These are phyloP conservation scores for Parathielavia appendiculata DNA, from an alignment of 495 filamentous ascomycete species.

Conservation along the genomic window DNA sequence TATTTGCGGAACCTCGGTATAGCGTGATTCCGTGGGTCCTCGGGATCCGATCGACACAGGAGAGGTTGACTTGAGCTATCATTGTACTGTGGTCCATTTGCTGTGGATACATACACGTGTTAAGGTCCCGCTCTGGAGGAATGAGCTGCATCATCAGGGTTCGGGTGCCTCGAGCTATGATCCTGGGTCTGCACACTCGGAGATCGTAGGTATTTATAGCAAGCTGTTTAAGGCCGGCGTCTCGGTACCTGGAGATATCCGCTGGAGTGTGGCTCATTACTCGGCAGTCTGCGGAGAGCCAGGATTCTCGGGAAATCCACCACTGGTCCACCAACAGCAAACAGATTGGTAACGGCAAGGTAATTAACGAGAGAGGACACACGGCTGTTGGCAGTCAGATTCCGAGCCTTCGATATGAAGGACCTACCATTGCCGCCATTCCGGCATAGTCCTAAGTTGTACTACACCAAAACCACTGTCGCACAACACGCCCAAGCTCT, in stretches of 20 bases:
- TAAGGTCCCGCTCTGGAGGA: neutral
- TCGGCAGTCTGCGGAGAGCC: neutral
- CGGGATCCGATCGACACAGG: neutral
- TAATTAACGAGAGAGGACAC: neutral
- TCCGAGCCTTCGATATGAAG: neutral
- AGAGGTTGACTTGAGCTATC: neutral
- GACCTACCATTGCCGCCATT: neutral
- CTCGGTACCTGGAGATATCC: neutral
- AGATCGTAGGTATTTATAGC: neutral
- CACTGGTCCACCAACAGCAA: neutral
- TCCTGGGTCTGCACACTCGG: neutral
- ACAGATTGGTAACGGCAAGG: neutral
- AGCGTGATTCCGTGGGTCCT: too few relatives aligned
- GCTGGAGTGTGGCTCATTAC: neutral
- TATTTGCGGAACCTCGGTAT: too few relatives aligned
- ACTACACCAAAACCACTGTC: neutral
- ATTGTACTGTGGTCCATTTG: neutral
- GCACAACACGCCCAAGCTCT: conserved; percentile 2
- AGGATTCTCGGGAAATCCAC: neutral
- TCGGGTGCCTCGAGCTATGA: neutral
- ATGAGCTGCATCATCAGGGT: neutral
- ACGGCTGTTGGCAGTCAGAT: neutral
- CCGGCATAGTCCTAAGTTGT: neutral
- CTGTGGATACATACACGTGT: neutral
- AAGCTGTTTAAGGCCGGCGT: too few relatives aligned